phyloP scores from a whole-genome alignment of 768 basidiomycete species.

The Boletus pseudo-olivaceus region DNA sequence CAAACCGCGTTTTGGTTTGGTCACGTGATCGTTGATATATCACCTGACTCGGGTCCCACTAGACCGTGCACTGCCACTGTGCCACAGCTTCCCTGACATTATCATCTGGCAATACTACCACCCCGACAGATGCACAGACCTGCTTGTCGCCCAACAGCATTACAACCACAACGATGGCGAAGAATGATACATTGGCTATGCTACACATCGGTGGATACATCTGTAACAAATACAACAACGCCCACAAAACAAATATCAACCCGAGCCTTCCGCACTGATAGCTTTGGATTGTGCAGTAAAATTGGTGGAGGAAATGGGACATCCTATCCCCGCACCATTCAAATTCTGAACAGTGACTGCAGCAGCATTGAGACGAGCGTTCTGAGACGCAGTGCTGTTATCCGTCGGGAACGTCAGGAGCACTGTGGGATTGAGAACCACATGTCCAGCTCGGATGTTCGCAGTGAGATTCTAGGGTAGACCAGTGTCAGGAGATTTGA shows the following conservation, averaged over 20 bases:
- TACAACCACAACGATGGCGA: background rate
- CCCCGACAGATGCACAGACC: conserved; percentile 22
- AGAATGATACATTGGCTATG: background rate
- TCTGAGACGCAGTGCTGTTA: conserved; percentile 36
- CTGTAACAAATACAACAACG: background rate
- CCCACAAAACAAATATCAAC: background rate
- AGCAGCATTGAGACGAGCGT: conserved; percentile 52
- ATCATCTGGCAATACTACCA: conserved; percentile 5
- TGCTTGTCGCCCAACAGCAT: background rate
- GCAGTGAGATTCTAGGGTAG: conserved; percentile 31
- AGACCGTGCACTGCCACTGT: too few relatives aligned
- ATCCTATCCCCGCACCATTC: conserved; percentile 61
- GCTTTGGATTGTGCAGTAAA: conserved; percentile 41
- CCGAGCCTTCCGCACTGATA: conserved; percentile 12
- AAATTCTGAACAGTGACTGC: conserved; percentile 70
- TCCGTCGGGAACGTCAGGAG: conserved; percentile 43
- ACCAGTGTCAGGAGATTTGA: background rate
- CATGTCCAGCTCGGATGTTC: conserved; percentile 40
- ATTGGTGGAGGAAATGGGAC: conserved; percentile 61
- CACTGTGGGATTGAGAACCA: conserved; percentile 40
- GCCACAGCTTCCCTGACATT: background rate
- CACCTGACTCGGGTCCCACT: conserved; percentile 9
- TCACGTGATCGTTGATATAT: conserved; percentile 29
- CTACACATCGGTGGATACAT: background rate
- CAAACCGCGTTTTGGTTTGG: conserved; percentile 16